A percentile compares a stretch with the other conserved stretches of the same genome.
These are phyloP conservation scores for Fusarium poae DNA, from an alignment of 2,329 filamentous ascomycete genomes.

Conservation along the genomic window DNA sequence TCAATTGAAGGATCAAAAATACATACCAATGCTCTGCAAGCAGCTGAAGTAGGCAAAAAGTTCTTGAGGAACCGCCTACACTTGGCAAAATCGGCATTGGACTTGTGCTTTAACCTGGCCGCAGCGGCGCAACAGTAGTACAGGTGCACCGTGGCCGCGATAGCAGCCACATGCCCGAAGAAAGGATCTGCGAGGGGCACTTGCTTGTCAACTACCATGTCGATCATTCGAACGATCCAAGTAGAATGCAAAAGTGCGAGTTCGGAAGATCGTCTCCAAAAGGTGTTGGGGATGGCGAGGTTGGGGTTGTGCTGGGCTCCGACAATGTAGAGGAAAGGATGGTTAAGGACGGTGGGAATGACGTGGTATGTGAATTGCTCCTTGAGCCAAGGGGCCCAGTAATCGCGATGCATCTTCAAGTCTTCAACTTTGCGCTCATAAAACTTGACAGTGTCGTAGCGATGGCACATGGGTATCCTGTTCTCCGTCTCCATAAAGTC, in stretches of 20 bases:
- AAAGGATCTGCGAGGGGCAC: constrained; percentile 64
- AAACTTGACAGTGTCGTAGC: constrained; percentile 66
- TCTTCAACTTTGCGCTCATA: constrained; percentile 63
- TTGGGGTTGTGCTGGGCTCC: constrained; percentile 66
- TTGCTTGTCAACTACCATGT: constrained; percentile 66
- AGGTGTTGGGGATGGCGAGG: constrained; percentile 65
- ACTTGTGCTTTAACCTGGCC: constrained; percentile 63
- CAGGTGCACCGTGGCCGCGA: constrained; percentile 66
- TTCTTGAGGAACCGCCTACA: constrained; percentile 63
- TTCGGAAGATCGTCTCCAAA: constrained; percentile 66
- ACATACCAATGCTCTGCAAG: constrained; percentile 61
- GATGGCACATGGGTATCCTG: constrained; percentile 62
- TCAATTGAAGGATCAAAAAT: background rate
- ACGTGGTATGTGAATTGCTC: constrained; percentile 67
- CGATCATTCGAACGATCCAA: constrained; percentile 67
- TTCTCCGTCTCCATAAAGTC: constrained; percentile 66
- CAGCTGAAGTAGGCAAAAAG: constrained; percentile 62
- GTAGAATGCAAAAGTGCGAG: constrained; percentile 65
- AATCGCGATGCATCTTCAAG: constrained; percentile 59
- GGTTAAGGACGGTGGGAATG: constrained; percentile 65
- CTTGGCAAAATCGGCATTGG: constrained; percentile 65
- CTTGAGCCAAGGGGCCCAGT: constrained; percentile 66
- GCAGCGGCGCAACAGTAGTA: constrained; percentile 67
- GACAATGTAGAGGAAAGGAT: constrained; percentile 66
- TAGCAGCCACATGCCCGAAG: constrained; percentile 64